Evolutionary conservation across 768 basidiomycete species (phyloP), one percentile per base, ranked within the genome.

Genomic region (Serendipita vermifera): DNA sequence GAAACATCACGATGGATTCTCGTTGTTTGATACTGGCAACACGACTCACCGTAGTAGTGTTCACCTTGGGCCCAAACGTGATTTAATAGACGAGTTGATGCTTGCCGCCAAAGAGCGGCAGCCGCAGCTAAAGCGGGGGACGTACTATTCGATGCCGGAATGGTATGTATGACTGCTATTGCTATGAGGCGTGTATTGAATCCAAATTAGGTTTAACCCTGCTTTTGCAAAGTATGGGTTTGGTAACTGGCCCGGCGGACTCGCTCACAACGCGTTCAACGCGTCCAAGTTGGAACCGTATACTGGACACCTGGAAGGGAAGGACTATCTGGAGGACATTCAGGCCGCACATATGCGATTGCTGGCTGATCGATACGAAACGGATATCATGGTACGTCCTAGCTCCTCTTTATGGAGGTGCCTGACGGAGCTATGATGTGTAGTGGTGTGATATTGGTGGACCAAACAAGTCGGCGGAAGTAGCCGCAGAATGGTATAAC

Each of bases 1-100:
- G 73, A 81, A 79, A 73, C 80, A 82, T 55, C 80, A 82, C 56
- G 81, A 82, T 55, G 81, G 81, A 0, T 80, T 75, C 57, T 69
- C 51, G 11, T 17, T 62, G 57, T 82, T 81, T 32, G 77, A 82
- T 60, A 76, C 81, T 3, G 70, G 69, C 46, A 70, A 77, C 54
- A 77, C 78, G 3, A 77, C 76, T 0, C 67, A 79, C 60, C 64
- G 80, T 54, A 76, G 70, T 41, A 75, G 74, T 22, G 70, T 76
- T 6, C 59, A 74, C 41, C 69, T 79, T 13, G 71, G 74, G 1
- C 79, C 79, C 0, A 67, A 75, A 59, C 72, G 76, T 5, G 76
- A 81, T 62, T 71, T 80, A 32, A 59, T 80, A 9, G 64, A 68
- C 24, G 78, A 80, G 55, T 66, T 81, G 13, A 67, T 81, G 62